Percentiles rank a stretch among this genome's conserved stretches.
These are phyloP conservation scores for Babesia divergens DNA, from an alignment of 169 alveolate species.

Conservation along the genomic window DNA sequence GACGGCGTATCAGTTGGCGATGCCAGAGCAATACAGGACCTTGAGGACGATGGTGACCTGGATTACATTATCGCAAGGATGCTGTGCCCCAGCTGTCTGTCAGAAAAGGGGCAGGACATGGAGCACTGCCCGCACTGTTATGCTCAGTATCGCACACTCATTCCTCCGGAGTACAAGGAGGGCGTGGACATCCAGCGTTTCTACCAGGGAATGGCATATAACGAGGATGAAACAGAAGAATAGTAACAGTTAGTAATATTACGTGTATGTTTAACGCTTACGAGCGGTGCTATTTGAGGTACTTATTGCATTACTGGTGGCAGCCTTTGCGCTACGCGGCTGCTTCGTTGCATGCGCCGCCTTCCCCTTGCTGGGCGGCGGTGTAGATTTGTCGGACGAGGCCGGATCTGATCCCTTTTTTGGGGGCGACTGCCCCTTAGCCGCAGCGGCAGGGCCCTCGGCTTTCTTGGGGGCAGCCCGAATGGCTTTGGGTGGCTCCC, in stretches of 20 bases:
- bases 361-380: background rate
- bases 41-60: conserved; percentile 86
- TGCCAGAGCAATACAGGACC: conserved; percentile 77
- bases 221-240: background rate
- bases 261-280: background rate
- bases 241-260: background rate
- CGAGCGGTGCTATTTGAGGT: no score
- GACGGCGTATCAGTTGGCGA: conserved; percentile 83
- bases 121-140: conserved; percentile 65
- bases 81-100: conserved; percentile 68
- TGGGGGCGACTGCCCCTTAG: background rate
- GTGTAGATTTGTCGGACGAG: background rate
- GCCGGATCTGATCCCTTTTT: background rate
- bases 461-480: no score
- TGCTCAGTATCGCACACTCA: conserved; percentile 42
- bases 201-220: conserved; percentile 58
- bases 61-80: conserved; percentile 72
- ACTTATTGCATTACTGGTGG: no score
- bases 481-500: background rate
- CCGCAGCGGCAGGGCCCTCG: background rate
- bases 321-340: no score
- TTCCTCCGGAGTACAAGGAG: conserved; percentile 63
- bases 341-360: no score
- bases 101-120: conserved; percentile 63
- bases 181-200: conserved; percentile 55